Percentiles rank a stretch among this genome's conserved stretches.
Evolutionary conservation across 768 basidiomycete genomes (phyloP).

Genomic region (Galerina sulciceps): DNA sequence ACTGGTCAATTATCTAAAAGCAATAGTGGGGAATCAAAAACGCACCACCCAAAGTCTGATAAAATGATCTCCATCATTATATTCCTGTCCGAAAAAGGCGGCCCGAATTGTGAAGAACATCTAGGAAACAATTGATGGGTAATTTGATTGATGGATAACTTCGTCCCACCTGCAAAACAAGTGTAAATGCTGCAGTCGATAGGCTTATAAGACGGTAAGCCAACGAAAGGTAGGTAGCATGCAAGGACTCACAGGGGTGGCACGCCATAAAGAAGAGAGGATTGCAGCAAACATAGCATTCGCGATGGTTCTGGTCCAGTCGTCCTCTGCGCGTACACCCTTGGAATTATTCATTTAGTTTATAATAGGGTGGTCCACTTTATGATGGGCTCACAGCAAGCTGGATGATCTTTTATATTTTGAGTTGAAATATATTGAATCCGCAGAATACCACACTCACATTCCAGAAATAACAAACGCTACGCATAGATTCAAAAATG

Average conservation of each 20-base stretch:
- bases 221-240: not conserved
- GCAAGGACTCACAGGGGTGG: slow-evolving; percentile 44
- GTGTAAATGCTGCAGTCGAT: slow-evolving; percentile 43
- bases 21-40: not conserved
- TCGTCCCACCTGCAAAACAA: slow-evolving; percentile 44
- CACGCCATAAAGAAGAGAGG: slow-evolving; percentile 51
- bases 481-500: slow-evolving; percentile 49
- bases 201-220: slow-evolving; percentile 29
- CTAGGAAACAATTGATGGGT: slow-evolving; percentile 25
- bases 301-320: slow-evolving; percentile 49
- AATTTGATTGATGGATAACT: not conserved
- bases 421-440: not conserved
- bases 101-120: slow-evolving; percentile 48
- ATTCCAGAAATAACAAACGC: slow-evolving; percentile 51
- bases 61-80: slow-evolving; percentile 35
- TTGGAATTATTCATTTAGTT: slow-evolving; percentile 16
- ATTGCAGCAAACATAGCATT: slow-evolving; percentile 48
- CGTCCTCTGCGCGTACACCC: slow-evolving; percentile 44
- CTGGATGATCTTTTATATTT: slow-evolving; percentile 37
- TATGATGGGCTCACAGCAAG: slow-evolving; percentile 35
- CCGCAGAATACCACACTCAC: slow-evolving; percentile 28
- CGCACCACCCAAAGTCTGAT: slow-evolving; percentile 43
- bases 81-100: slow-evolving; percentile 35
- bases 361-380: not conserved
- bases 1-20: not conserved